Evolutionary conservation across 139 green algal species (phyloP).

Genomic region (Tetradesmus lagerheimii): DNA sequence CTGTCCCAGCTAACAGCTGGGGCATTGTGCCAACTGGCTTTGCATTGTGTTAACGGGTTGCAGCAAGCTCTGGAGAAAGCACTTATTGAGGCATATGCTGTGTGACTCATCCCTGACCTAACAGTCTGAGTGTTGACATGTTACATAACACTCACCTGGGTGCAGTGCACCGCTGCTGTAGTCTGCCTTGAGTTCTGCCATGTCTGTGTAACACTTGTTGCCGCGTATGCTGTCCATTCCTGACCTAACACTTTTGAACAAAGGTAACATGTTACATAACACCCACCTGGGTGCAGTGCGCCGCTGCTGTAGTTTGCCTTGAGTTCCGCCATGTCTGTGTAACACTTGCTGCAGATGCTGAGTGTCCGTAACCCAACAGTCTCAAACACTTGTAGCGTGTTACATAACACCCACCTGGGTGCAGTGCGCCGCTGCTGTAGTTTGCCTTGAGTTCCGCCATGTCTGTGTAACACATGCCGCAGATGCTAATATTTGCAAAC

Average conservation of each 20-base stretch:
- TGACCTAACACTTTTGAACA: background rate
- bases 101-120: no score
- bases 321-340: slow-evolving; percentile 81
- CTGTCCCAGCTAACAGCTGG: no score
- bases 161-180: slow-evolving; percentile 86
- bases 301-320: slow-evolving; percentile 88
- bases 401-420: slow-evolving; percentile 65
- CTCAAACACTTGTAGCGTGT: background rate
- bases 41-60: no score
- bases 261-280: background rate
- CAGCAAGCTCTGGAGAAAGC: no score
- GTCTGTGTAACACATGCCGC: slow-evolving; percentile 84
- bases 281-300: slow-evolving; percentile 78
- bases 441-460: slow-evolving; percentile 86
- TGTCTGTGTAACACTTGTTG: slow-evolving; percentile 81
- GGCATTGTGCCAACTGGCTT: no score
- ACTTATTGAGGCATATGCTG: no score
- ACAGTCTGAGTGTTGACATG: no score
- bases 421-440: slow-evolving; percentile 84
- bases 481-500: no score
- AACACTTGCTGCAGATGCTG: slow-evolving; percentile 75
- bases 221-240: slow-evolving; percentile 75
- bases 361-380: background rate
- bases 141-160: slow-evolving; percentile 59
- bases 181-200: slow-evolving; percentile 85